Evolutionary conservation across 2,329 filamentous ascomycete genomes (phyloP).

Genomic region (Dactylonectria estremocensis): DNA sequence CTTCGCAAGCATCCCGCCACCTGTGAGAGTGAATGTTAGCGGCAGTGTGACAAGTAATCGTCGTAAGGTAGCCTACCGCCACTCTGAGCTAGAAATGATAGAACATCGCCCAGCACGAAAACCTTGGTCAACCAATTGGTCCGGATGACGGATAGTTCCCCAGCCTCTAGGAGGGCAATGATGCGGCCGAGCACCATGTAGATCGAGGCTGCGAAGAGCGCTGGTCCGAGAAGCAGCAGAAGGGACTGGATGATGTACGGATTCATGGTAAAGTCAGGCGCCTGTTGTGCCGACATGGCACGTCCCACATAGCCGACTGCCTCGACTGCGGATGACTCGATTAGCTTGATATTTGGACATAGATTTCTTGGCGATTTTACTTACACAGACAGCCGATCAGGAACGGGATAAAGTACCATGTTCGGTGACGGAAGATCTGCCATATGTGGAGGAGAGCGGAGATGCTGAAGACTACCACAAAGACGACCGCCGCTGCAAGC

Average conservation of each 20-base stretch:
- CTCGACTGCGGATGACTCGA: constrained; percentile 39
- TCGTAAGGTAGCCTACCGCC: constrained; percentile 36
- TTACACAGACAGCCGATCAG: constrained; percentile 67
- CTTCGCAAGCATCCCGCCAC: constrained; percentile 46
- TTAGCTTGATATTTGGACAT: too few relatives aligned
- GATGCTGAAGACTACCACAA: constrained; percentile 57
- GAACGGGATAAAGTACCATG: constrained; percentile 69
- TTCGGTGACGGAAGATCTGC: constrained; percentile 57
- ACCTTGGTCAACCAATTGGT: constrained; percentile 64
- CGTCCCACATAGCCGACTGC: constrained; percentile 63
- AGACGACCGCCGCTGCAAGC: constrained; percentile 59
- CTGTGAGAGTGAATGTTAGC: constrained; percentile 16
- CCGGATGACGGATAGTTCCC: constrained; percentile 58
- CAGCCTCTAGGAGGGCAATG: constrained; percentile 56
- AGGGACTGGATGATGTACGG: constrained; percentile 60
- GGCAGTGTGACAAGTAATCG: background rate
- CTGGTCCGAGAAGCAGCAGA: constrained; percentile 56
- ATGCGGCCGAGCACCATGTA: constrained; percentile 64
- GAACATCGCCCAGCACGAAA: constrained; percentile 65
- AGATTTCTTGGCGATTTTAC: constrained; percentile 22
- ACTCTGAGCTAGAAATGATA: constrained; percentile 59
- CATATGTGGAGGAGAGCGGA: constrained; percentile 58
- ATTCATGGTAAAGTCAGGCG: constrained; percentile 53
- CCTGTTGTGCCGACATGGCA: constrained; percentile 59
- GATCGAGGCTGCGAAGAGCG: constrained; percentile 61